Base-by-base conservation (phyloP, 345 rosid species). In the Crucihimalaya himalaica region DNA sequence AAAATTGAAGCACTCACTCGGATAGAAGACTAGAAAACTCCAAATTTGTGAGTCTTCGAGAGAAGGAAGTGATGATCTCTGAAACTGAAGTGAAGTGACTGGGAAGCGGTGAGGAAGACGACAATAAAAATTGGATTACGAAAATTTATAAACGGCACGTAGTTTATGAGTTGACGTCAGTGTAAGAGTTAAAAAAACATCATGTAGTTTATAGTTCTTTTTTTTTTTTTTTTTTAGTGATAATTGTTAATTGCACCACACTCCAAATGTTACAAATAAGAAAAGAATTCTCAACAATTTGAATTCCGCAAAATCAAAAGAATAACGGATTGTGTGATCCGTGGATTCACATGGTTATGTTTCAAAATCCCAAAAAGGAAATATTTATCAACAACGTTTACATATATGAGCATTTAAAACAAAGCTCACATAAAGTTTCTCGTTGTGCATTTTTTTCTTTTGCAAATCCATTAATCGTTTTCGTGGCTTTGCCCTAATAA, bases 401-500 rank as follows among this genome's bases (percentile, higher is more conserved):
- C 2, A 34, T 35, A 25, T 34, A 47, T 27, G 74, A 62, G 27
- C 70, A 70, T 45, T 46, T 66, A 69, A 63, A 63, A 63, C 73
- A 66, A 65, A 77, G 63, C 72, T 71, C 76, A 57, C 37, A 23
- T 23, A 5, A 43, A 27, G 34, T 28, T 37, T 32, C n/a, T n/a
- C n/a, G 16, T 42, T 57, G 31, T 46, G 32, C 60, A 27, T 32
- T n/a, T 35, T 3, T 19, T 40, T 46, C 45, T 58, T 59, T 53
- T 47, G 53, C 60, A 58, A 56, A 56, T 64, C 55, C 74, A 35
- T 68, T 14, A 16, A 3, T 43, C 59, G 65, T 43, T 47, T 67
- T 62, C 61, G 29, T 42, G 45, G 20, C 42, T 62, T 56, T 63
- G 65, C 79, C 75, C 74, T 70, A 76, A 70, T 63, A 76, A 63